Base-by-base conservation (phyloP, 805 yeast species). In the Wickerhamia fluorescens region DNA sequence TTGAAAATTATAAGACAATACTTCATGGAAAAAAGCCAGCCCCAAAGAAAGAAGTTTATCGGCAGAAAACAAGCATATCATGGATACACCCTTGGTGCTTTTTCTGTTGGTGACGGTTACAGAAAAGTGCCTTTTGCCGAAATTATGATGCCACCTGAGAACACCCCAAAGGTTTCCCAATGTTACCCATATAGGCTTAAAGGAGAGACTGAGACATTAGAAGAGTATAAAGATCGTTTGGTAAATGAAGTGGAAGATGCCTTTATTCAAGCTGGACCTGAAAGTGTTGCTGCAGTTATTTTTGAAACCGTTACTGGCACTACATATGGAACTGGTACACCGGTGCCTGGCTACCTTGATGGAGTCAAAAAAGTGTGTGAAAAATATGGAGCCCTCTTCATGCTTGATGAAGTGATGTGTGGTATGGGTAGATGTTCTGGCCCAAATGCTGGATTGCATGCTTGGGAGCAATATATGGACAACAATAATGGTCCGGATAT, bases 391-490 rank as follows among this genome's bases (percentile, higher is more conserved):
- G 58, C 67, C 22, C 46, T 71, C 23, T 52, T 72, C 40, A 57
- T 68, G 52, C 49, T 69, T 27, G 78, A 72, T 40, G 78, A 73
- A 49, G 71, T 71, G 24, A 70, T 71, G 75, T 70, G 73, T 44
- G 78, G 78, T 19, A 61, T 69, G 21, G 77, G 76, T 14, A 61
- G 78, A 42, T 44, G 48, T 23, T 38, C 34, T 52, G 20, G 20
- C 7, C 62, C 35, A 12, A 40, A 45, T 23, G 54, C 53, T 5
- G 42, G 45, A 4, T 40, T 53, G 25, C 49, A 53, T 36, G 44
- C 53, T 30, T 53, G 57, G 58, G 57, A 53, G 35, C 46, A 47
- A 34, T 52, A 38, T 31, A 40, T 51, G 29, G 38, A 44, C 6
- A 31, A 32, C 3, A 42, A 41, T 29, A 42, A 47, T 30, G 54